Evolutionary conservation across 2,329 filamentous ascomycete genomes (phyloP), one percentile per base, ranked within the genome.

Genomic region (Dissoconium aciculare): DNA sequence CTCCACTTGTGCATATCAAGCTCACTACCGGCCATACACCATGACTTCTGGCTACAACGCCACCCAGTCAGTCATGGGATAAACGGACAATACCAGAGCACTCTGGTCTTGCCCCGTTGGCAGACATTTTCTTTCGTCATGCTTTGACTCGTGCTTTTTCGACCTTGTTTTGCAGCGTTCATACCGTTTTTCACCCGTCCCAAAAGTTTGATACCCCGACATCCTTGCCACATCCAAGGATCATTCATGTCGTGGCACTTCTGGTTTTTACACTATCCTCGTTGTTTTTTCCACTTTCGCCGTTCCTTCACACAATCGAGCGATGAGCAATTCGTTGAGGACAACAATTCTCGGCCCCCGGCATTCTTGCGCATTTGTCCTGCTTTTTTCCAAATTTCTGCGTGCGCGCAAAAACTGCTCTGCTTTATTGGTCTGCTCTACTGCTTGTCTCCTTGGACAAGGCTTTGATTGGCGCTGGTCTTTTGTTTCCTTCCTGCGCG

Each of bases 51-150:
- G 42, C 35, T 53, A 52, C 19, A 23, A 23, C 36, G 36, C 46
- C 15, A 41, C 50, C 26, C 50, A 53, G 41, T 48, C 51, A n/a
- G 50, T 53, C 31, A 51, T 52, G 42, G 51, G 51, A n/a, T 54
- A 34, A 35, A 17, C 10, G 25, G 11, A 11, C 14, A n/a, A 23
- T n/a, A 23, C 8, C 8, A 8, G 8, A n/a, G n/a, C n/a, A 23
- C n/a, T 8, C 8, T 13, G 17, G 11, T 12, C 10, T 15, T 11
- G 11, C n/a, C n/a, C n/a, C 19, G 19, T 8, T 8, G 8, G 8
- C n/a, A 8, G 19, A 23, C 19, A 8, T 23, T 23, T n/a, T n/a
- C 8, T 8, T 8, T n/a, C 19, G n/a, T 23, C 19, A 23, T 23
- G 19, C 19, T n/a, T 23, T 23, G 19, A n/a, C 8, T 23, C n/a